Evolutionary conservation across 2,329 filamentous ascomycete species (phyloP).

Genomic region (Aspergillus candidus): DNA sequence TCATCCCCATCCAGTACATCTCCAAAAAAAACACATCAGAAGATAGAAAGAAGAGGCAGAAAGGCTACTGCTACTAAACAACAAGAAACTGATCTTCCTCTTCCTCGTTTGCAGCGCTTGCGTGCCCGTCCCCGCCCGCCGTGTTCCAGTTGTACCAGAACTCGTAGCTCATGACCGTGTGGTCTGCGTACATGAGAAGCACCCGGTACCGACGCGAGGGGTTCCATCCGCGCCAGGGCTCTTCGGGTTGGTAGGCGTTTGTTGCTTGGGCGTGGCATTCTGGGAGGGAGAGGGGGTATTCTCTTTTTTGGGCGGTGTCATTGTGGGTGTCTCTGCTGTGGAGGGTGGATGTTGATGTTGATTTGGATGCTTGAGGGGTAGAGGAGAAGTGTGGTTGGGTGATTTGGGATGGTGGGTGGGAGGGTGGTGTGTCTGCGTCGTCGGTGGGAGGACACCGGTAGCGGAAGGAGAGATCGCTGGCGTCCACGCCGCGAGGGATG

Average conservation of each 20-base stretch:
- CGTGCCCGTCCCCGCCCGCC: conserved; percentile 5
- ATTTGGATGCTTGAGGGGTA: neutral
- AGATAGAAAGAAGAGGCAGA: neutral
- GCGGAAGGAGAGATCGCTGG: conserved; percentile 15
- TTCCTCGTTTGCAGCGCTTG: neutral
- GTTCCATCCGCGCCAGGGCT: conserved; percentile 36
- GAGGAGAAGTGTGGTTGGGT: neutral
- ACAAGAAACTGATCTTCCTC: conserved; percentile 13
- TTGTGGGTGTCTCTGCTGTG: conserved; percentile 5
- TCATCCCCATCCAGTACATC: no score
- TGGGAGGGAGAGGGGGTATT: conserved; percentile 20
- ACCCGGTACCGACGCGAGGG: conserved; percentile 45
- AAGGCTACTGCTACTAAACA: conserved; percentile 4
- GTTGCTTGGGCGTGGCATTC: conserved; percentile 32
- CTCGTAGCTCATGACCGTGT: conserved; percentile 56
- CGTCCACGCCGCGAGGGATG: conserved; percentile 22
- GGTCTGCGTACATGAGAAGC: conserved; percentile 52
- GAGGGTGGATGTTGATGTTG: neutral
- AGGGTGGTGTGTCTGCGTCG: neutral
- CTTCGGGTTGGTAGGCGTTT: conserved; percentile 26
- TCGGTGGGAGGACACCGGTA: conserved; percentile 12
- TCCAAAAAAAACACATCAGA: no score
- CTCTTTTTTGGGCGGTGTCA: neutral
- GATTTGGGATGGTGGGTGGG: neutral
- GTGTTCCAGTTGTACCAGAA: conserved; percentile 42